Conservation (phyloP, 805 yeast species). For the Yamadazyma laniorum region DNA sequence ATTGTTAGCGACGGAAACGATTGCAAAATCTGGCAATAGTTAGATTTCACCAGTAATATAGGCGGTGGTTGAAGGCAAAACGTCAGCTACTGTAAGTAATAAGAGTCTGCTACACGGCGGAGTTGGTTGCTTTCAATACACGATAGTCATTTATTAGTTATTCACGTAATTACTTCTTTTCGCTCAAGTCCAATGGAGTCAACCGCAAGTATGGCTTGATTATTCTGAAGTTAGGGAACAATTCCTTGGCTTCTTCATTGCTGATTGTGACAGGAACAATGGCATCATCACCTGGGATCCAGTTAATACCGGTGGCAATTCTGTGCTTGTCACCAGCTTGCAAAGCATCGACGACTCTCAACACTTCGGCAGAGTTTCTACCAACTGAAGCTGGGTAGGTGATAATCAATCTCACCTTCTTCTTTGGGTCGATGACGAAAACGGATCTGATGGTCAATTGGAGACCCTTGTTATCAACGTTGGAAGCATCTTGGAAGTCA, state of each 20-base stretch:
- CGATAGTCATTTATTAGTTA: too few relatives aligned
- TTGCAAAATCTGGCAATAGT: too few relatives aligned
- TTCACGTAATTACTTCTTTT: too few relatives aligned
- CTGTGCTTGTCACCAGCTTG: constrained; percentile 82
- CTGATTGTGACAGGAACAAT: constrained; percentile 86
- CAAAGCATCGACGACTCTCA: constrained; percentile 85
- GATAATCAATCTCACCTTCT: constrained; percentile 82
- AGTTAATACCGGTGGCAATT: constrained; percentile 87
- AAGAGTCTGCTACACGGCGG: too few relatives aligned
- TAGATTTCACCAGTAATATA: too few relatives aligned
- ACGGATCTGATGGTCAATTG: constrained; percentile 91
- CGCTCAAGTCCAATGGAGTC: constrained; percentile 40
- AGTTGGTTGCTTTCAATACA: too few relatives aligned
- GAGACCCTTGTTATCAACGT: constrained; percentile 65
- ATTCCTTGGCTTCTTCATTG: constrained; percentile 58
- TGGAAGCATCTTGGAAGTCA: constrained; percentile 66
- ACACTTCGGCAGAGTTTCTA: constrained; percentile 88
- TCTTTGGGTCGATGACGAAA: constrained; percentile 84
- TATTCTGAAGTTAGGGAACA: constrained; percentile 82
- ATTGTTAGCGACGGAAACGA: too few relatives aligned
- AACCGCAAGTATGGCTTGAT: constrained; percentile 88
- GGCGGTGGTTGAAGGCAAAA: too few relatives aligned
- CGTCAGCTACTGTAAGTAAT: too few relatives aligned
- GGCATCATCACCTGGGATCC: constrained; percentile 88
- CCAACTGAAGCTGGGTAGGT: constrained; percentile 94